A percentile compares a stretch with the other conserved stretches of the same genome.
These are phyloP conservation scores for Plasmodium fragile DNA, from an alignment of 169 alveolate genomes.

Conservation along the genomic window DNA sequence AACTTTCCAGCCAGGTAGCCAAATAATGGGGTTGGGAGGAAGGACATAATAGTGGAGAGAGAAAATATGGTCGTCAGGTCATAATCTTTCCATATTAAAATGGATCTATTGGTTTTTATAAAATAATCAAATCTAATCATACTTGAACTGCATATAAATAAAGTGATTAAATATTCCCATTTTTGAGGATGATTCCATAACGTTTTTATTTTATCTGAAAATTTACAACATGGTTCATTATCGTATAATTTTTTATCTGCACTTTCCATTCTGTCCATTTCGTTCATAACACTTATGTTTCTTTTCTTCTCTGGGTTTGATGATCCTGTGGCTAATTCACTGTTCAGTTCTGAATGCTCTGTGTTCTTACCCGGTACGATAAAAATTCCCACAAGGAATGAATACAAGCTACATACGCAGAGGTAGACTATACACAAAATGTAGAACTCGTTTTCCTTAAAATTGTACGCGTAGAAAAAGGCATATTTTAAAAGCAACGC, in stretches of 20 bases:
- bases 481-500: constrained; percentile 33
- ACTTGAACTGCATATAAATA: constrained; percentile 70
- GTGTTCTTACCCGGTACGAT: constrained; percentile 31
- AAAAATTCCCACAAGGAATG: constrained; percentile 56
- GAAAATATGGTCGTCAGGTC: constrained; percentile 61
- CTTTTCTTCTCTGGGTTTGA: constrained; percentile 25
- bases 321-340: constrained; percentile 52
- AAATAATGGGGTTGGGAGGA: constrained; percentile 68
- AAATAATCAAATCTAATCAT: constrained; percentile 71
- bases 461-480: constrained; percentile 29
- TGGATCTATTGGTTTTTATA: constrained; percentile 56
- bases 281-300: neutral
- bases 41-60: constrained; percentile 47
- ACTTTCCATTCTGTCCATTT: constrained; percentile 27
- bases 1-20: constrained; percentile 64
- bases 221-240: neutral
- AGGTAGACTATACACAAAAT: constrained; percentile 40
- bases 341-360: neutral
- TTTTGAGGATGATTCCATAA: constrained; percentile 70
- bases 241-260: neutral
- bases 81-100: constrained; percentile 20
- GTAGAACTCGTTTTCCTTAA: constrained; percentile 37
- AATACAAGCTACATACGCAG: constrained; percentile 14
- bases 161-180: constrained; percentile 61
- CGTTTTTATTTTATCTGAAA: neutral